Percentiles rank a stretch among this genome's conserved stretches.
These are phyloP conservation scores for Alternaria angustiovoidea DNA, from an alignment of 2,329 filamentous ascomycete genomes.

Conservation along the genomic window DNA sequence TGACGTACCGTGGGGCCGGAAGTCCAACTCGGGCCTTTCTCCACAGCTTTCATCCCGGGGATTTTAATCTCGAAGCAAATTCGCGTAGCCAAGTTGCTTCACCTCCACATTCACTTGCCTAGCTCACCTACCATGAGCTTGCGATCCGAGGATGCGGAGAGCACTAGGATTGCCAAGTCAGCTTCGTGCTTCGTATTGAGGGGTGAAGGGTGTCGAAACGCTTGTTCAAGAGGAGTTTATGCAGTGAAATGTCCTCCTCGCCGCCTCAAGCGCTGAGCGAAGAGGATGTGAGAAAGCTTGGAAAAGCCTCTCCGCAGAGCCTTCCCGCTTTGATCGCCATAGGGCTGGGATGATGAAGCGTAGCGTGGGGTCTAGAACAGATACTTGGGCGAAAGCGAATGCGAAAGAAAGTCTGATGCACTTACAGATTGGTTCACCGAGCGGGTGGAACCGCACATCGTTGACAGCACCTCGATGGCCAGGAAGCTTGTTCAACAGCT, in stretches of 20 bases:
- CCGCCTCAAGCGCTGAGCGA: slow-evolving; percentile 1
- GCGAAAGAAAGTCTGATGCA: slow-evolving; percentile 34
- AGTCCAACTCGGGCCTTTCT: slow-evolving; percentile 30
- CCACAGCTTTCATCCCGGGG: slow-evolving; percentile 31
- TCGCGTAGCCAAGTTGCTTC: slow-evolving; percentile 32
- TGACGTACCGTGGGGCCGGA: slow-evolving; percentile 33
- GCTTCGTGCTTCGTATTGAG: slow-evolving; percentile 21
- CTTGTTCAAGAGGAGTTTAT: background rate
- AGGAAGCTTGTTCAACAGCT: slow-evolving; percentile 91
- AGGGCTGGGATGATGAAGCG: background rate
- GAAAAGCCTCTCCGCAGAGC: background rate
- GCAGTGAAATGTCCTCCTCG: background rate
- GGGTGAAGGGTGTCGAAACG: slow-evolving; percentile 25
- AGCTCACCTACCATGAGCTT: slow-evolving; percentile 85
- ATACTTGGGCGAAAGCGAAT: background rate
- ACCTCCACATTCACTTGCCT: slow-evolving; percentile 61
- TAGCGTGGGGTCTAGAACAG: background rate
- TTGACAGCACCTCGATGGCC: slow-evolving; percentile 96
- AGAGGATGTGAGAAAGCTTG: background rate
- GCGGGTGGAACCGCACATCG: slow-evolving; percentile 88
- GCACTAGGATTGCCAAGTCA: slow-evolving; percentile 64
- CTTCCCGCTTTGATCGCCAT: background rate
- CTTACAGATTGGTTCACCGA: slow-evolving; percentile 86
- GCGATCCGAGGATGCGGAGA: slow-evolving; percentile 89
- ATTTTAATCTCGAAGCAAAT: slow-evolving; percentile 29